Percentiles rank a stretch among this genome's conserved stretches.
Conservation (phyloP, 202 grass and related monocot species). For the Alloteropsis angusta region DNA sequence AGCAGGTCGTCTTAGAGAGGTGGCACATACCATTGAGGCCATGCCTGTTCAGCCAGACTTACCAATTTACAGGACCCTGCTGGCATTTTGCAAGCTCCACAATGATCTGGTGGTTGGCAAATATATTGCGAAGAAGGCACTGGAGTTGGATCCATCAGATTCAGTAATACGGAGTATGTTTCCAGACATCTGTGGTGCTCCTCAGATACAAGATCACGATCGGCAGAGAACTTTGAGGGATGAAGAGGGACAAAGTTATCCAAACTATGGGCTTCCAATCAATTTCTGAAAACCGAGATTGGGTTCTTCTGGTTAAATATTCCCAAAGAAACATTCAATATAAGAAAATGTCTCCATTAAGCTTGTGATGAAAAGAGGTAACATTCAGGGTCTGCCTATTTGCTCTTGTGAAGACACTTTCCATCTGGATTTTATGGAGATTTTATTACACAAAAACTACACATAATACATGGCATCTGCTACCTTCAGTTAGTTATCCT, state of each 20-base stretch:
- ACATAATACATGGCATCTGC: not conserved
- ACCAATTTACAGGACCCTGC: conserved; percentile 48
- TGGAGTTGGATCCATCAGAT: conserved; percentile 45
- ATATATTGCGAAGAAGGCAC: conserved; percentile 45
- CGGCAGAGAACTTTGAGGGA: conserved; percentile 22
- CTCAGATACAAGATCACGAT: conserved; percentile 20
- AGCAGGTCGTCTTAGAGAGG: conserved; percentile 52
- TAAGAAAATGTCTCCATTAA: not conserved
- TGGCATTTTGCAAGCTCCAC: conserved; percentile 55
- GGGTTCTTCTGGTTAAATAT: not conserved
- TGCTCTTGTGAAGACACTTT: not conserved
- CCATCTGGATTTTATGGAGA: not conserved
- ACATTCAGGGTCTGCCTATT: not conserved
- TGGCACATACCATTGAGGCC: conserved; percentile 30
- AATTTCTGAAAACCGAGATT: not conserved
- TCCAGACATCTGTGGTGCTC: conserved; percentile 34
- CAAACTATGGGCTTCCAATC: not conserved
- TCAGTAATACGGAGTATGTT: conserved; percentile 24
- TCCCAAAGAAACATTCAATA: not conserved
- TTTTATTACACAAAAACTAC: not conserved
- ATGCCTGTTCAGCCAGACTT: conserved; percentile 40
- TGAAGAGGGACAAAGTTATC: conserved; percentile 23
- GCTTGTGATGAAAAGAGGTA: not conserved
- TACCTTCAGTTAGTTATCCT: not conserved
- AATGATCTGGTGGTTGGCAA: conserved; percentile 34